Evolutionary conservation across 2,329 filamentous ascomycete genomes (phyloP).

Genomic region (Elsinoe arachidis): DNA sequence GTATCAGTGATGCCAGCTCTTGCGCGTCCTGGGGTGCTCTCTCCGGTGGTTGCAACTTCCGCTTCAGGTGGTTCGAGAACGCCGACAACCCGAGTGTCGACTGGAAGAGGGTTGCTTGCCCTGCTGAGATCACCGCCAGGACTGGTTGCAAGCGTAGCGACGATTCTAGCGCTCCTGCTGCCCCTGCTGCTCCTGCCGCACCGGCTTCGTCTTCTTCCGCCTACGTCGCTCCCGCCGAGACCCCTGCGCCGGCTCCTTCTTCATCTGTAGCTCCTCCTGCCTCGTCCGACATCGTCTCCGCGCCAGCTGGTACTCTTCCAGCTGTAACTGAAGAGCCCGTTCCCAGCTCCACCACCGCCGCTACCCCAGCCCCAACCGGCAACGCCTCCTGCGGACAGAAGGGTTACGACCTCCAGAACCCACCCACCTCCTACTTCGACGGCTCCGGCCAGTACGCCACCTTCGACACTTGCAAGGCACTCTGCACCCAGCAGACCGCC

Average conservation of each 20-base stretch:
- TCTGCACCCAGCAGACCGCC: background rate
- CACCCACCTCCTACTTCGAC: slow-evolving; percentile 1
- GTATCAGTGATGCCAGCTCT: slow-evolving; percentile 39
- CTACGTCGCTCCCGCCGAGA: slow-evolving; percentile 3
- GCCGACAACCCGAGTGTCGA: slow-evolving; percentile 45
- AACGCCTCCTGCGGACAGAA: slow-evolving; percentile 2
- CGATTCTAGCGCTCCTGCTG: slow-evolving; percentile 15
- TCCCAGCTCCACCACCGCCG: slow-evolving; percentile 9
- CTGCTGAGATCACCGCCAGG: slow-evolving; percentile 39
- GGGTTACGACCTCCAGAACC: slow-evolving; percentile 7
- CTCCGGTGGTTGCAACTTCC: slow-evolving; percentile 53
- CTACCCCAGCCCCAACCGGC: background rate
- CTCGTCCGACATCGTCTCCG: background rate
- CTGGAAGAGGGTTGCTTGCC: slow-evolving; percentile 47
- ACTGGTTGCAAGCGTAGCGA: slow-evolving; percentile 32
- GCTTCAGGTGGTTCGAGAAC: slow-evolving; percentile 52
- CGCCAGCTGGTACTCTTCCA: slow-evolving; percentile 6
- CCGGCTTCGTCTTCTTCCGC: slow-evolving; percentile 15
- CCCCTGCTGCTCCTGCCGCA: slow-evolving; percentile 12
- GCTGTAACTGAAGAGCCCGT: slow-evolving; percentile 1
- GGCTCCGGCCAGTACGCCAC: background rate
- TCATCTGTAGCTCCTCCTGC: background rate
- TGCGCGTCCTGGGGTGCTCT: slow-evolving; percentile 46
- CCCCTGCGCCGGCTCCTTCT: background rate
- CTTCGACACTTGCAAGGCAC: slow-evolving; percentile 7